Evolutionary conservation across 805 yeast species (phyloP), one percentile per base, ranked within the genome.

Genomic region (Saccharomycopsis fibuligera): DNA sequence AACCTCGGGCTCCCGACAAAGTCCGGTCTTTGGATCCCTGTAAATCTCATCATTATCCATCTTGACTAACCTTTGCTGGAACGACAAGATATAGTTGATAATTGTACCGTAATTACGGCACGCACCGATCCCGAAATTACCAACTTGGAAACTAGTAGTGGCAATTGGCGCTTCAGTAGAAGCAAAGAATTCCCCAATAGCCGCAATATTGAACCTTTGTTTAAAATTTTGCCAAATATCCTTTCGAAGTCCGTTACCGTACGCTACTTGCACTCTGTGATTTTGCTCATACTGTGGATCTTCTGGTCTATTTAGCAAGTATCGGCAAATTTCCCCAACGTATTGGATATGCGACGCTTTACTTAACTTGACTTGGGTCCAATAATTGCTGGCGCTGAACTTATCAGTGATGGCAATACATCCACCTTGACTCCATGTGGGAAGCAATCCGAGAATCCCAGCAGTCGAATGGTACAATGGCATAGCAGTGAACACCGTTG

Each of bases 381-480:
- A 90, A 64, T 86, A 88, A 3, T 86, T 78, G 3, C 83, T 73
- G 5, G 91, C 81, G 1, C 95, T 85, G 63, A 91, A 90, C 63
- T 85, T 86, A 55, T 81, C 81, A 24, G 91, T 81, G 22, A 91
- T 63, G 0, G 93, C 85, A 42, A 84, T 77, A 55, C 89, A 78
- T 0, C 84, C 93, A 44, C 96, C 96, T 38, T 67, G 68, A 25
- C 75, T 68, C 42, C 78, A 64, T 0, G 82, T 70, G 1, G 95
- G 89, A 59, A 90, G 72, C 4, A 83, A 78, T 10, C 96, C 96
- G 47, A 90, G 67, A 65, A 88, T 74, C 0, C 96, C 85, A 3
- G 96, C 97, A 0, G 97, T 90, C 1, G 96, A 87, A 64, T 90
- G 98, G 62, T 91, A 90, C 52, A 91, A 69, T 1, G 98, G 98